Conservation (phyloP, 192 early-diverging fungal species). For the Coemansia sp. region DNA sequence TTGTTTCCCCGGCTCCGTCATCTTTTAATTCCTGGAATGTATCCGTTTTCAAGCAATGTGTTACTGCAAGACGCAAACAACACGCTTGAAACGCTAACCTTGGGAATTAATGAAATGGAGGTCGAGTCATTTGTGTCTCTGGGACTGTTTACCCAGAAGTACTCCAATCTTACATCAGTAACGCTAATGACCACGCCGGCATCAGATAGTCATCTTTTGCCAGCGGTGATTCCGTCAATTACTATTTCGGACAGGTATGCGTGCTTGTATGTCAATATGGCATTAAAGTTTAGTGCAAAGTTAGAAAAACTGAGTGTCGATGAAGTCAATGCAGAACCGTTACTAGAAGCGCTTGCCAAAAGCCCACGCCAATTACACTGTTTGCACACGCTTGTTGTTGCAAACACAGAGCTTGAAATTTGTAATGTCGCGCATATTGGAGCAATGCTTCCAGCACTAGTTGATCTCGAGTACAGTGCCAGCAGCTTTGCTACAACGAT, state of each 20-base stretch:
- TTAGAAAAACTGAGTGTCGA: not conserved
- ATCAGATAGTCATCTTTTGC: not conserved
- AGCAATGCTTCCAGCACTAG: not conserved
- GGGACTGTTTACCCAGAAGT: not conserved
- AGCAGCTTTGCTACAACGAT: not conserved
- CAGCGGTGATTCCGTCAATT: not conserved
- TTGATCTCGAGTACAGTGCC: not conserved
- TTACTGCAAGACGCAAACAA: not conserved
- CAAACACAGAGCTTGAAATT: not conserved
- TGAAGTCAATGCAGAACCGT: not conserved
- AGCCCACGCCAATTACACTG: not conserved
- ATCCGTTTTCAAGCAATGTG: conserved; percentile 14
- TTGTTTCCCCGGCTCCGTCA: conserved; percentile 12
- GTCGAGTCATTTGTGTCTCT: not conserved
- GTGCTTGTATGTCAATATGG: not conserved
- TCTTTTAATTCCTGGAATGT: conserved; percentile 10
- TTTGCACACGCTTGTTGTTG: not conserved
- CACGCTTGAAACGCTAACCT: not conserved
- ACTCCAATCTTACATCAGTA: not conserved
- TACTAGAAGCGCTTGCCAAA: not conserved
- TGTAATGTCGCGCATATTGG: not conserved
- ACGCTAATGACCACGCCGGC: not conserved
- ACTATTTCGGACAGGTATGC: not conserved
- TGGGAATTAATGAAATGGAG: not conserved
- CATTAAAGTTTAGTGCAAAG: not conserved